Conservation (phyloP, 345 rosid species). For the Zanthoxylum bungeanum region DNA sequence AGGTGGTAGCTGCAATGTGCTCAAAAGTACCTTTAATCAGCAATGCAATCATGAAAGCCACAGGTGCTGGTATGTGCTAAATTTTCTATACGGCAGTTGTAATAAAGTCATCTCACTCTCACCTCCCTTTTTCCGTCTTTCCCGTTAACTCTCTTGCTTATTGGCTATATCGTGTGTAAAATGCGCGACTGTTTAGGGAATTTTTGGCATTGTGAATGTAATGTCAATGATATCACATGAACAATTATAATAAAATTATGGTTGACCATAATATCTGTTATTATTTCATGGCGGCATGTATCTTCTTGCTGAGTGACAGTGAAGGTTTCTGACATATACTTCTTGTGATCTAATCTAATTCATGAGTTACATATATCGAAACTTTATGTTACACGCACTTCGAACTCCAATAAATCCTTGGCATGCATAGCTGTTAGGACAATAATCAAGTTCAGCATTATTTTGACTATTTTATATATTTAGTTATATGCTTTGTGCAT, state of each 20-base stretch:
- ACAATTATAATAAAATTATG: background rate
- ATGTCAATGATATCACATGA: background rate
- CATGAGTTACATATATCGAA: background rate
- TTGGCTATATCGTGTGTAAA: background rate
- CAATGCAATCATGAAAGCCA: slow-evolving; percentile 80
- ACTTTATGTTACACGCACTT: background rate
- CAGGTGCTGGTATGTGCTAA: slow-evolving; percentile 56
- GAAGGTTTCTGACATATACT: background rate
- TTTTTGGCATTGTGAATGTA: background rate
- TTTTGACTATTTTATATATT: background rate
- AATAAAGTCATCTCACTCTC: slow-evolving; percentile 1
- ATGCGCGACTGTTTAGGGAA: background rate
- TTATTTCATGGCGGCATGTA: background rate
- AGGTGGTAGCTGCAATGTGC: slow-evolving; percentile 96
- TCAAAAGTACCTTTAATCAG: slow-evolving; percentile 85
- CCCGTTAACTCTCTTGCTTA: background rate
- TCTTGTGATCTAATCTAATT: background rate
- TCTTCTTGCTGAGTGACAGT: background rate
- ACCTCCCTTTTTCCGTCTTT: background rate
- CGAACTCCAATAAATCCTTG: background rate
- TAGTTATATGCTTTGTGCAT: background rate
- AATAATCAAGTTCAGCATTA: background rate
- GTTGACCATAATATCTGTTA: background rate
- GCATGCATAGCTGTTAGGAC: background rate
- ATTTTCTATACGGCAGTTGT: background rate